Evolutionary conservation across 208 protist genomes (phyloP), one percentile per base, ranked within the genome.

Genomic region (Baffinella frigidus): DNA sequence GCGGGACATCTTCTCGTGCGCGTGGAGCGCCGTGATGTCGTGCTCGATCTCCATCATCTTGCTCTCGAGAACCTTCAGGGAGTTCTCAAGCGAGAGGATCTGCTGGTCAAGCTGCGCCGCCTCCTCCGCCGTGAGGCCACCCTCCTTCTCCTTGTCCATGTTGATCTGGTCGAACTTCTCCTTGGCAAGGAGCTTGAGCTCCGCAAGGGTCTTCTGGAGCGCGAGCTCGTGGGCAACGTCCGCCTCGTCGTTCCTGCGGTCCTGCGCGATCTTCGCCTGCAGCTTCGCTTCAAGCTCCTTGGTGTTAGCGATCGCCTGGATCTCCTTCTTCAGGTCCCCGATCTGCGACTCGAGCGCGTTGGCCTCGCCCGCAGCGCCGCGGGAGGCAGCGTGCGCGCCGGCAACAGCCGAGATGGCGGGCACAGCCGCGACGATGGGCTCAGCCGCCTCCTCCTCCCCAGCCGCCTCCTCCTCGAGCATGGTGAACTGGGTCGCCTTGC

Each of bases 1-100:
- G n/a, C 74, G 39, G 36, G 17, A 45, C 74, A 83, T 83, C 74
- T 83, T 83, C 74, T 83, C 74, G 74, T 83, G 74, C 7, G 74
- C 74, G 33, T 83, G 74, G 11, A 83, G 74, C 17, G 74, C 74
- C 9, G 74, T 35, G 39, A 83, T 83, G 74, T 83, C 74, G 39
- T 83, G 74, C 74, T 83, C 74, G 39, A 83, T 83, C 74, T 83
- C 74, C 74, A 83, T 83, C 74, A 83, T 83, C 74, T 83, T 83
- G 74, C 74, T 83, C 74, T 83, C 74, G 7, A 83, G 74, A 36
- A 83, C 74, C 74, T 83, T 83, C 11, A 83, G 74, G 45, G 74
- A 83, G 17, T 83, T 61, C 74, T 83, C 74, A 35, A 83, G 74
- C 11, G 74, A 10, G n/a, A 83, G 45, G 45, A 83, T 83, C 74